These are phyloP conservation scores for Dactylellina cionopaga DNA, from an alignment of 2,329 filamentous ascomycete genomes.

Conservation along the genomic window DNA sequence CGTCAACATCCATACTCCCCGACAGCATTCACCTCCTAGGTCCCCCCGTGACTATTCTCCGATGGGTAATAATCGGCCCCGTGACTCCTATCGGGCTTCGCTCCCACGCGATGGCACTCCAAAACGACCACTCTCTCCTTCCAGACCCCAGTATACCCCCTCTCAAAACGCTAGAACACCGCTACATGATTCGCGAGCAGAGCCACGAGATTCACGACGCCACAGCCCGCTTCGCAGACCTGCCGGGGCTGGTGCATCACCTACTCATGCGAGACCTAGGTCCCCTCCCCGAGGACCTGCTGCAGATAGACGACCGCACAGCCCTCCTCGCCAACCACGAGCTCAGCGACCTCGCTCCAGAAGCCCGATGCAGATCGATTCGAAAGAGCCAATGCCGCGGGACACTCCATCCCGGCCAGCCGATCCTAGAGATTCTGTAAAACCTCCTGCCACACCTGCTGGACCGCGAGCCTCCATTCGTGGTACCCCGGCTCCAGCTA, in stretches of 20 bases:
- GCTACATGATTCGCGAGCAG: conserved; percentile 12
- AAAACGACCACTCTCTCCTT: conserved; percentile 26
- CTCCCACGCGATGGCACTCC: conserved; percentile 19
- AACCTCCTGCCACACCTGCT: conserved; percentile 13
- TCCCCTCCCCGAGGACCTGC: conserved; percentile 41
- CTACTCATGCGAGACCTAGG: conserved; percentile 5
- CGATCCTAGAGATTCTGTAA: conserved; percentile 10
- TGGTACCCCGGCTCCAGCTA: conserved; percentile 9
- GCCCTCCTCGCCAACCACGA: conserved; percentile 41
- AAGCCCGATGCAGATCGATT: conserved; percentile 50
- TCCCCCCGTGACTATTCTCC: conserved; percentile 39
- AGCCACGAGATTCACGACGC: conserved; percentile 7
- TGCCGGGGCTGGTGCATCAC: background rate
- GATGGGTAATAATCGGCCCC: conserved; percentile 34
- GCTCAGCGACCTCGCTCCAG: conserved; percentile 24
- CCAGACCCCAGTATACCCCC: conserved; percentile 18
- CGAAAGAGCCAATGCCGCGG: conserved; percentile 16
- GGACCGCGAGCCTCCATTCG: conserved; percentile 12
- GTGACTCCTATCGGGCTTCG: conserved; percentile 14
- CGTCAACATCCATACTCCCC: conserved; percentile 52
- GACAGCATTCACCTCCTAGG: conserved; percentile 34
- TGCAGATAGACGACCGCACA: conserved; percentile 30
- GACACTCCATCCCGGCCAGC: conserved; percentile 30
- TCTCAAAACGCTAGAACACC: conserved; percentile 10
- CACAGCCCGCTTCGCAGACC: conserved; percentile 25